Conservation (phyloP, 2,329 filamentous ascomycete species). For the Talaromyces sp. region DNA sequence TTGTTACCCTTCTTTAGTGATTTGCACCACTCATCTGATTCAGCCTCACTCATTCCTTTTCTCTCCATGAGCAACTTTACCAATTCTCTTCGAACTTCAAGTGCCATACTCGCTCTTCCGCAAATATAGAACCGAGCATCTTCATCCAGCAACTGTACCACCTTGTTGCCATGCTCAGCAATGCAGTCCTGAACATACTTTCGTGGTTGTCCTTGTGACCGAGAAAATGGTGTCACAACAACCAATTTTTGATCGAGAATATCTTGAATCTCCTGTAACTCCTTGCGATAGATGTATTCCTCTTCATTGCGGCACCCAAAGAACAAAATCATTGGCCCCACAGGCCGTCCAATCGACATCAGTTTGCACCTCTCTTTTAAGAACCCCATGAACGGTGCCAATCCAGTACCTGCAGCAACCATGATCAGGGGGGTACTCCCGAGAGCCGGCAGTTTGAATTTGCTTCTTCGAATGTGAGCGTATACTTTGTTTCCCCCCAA, state of each 20-base stretch:
- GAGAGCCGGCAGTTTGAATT: conserved; percentile 75
- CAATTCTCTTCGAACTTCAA: conserved; percentile 39
- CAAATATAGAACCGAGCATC: conserved; percentile 49
- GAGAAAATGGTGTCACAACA: conserved; percentile 63
- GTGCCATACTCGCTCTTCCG: conserved; percentile 34
- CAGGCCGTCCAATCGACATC: conserved; percentile 20
- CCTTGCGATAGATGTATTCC: conserved; percentile 76
- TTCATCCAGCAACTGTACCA: conserved; percentile 48
- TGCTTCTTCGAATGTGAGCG: conserved; percentile 87
- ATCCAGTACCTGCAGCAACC: conserved; percentile 78
- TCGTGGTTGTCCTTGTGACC: conserved; percentile 50
- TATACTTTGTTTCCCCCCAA: conserved; percentile 86
- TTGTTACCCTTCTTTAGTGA: too few relatives aligned
- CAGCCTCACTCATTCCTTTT: conserved; percentile 17
- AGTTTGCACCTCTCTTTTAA: conserved; percentile 54
- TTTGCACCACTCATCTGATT: too few relatives aligned
- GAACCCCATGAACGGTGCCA: conserved; percentile 76
- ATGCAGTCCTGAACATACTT: conserved; percentile 64
- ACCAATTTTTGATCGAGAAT: conserved; percentile 39
- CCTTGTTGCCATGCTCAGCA: conserved; percentile 42
- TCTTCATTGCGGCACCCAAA: conserved; percentile 76
- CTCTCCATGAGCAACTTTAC: conserved; percentile 29
- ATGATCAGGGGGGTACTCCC: conserved; percentile 59
- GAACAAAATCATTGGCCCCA: conserved; percentile 59
- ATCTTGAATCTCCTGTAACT: conserved; percentile 54